Base-by-base conservation (phyloP, 139 green algal species). In the Tetraselmis striata region DNA sequence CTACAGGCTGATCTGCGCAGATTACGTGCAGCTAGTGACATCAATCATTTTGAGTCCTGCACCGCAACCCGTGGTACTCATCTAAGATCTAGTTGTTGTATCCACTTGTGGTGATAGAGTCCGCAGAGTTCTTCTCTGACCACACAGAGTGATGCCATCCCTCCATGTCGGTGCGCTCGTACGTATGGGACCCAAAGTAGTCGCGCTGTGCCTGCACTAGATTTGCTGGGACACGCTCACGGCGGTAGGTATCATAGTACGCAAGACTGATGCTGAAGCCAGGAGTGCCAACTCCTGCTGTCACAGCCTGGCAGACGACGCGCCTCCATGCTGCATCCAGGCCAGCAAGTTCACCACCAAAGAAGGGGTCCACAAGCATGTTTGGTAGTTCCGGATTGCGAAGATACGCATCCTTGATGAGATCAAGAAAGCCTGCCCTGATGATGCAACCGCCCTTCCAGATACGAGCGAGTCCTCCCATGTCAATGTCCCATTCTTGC, bases 101-200 rank as follows among this genome's bases (percentile, higher is more conserved):
- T 24, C 85, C 85, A 75, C 85, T 93, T 77, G 95, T 98, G 80
- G 95, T 98, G 90, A 98, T 97, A 59, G 93, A 97, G 88, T 98
- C 95, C 23, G 93, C 91, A 26, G 88, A 94, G 77, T 90, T 80
- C 11, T n/a, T 59, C 26, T 75, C 29, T 2, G 76, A 81, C 86
- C 83, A 86, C 74, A 91, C 92, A 31, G 95, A 98, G 94, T 98
- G 95, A 91, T 93, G 96, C 91, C 92, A 97, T 32, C 91, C 92
- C 25, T 82, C 32, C 80, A 86, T 89, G 91, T 98, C 95, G 28
- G 76, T 89, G 27, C 95, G 90, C 90, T 98, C 90, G 87, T 99
- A 99, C 11, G 97, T 99, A 92, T 99, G 97, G 0, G 90, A 95
- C 58, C 97, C 97, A 81, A 99, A 99, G 91, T 98, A 99, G 86